Conservation (phyloP, 768 basidiomycete genomes). For the Trametopsis cervina region DNA sequence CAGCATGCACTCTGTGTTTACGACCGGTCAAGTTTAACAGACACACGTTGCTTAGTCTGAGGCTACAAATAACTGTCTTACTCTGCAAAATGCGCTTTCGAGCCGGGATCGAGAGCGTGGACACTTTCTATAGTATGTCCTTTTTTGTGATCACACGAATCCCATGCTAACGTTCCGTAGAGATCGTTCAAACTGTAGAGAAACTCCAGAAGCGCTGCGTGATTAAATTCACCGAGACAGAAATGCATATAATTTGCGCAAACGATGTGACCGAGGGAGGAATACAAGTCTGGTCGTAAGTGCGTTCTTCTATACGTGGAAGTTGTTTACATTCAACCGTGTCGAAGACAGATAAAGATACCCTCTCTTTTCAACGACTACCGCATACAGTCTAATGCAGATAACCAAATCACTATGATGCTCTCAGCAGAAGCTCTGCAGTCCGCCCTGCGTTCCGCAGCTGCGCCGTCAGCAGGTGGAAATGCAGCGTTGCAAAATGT, state of each 20-base stretch:
- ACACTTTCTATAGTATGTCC: slow-evolving; percentile 33
- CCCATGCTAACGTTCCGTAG: slow-evolving; percentile 28
- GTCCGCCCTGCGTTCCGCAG: slow-evolving; percentile 57
- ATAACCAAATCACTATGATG: slow-evolving; percentile 74
- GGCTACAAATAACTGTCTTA: background rate
- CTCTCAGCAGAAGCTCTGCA: slow-evolving; percentile 70
- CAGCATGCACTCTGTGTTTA: too few relatives aligned
- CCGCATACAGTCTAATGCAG: slow-evolving; percentile 80
- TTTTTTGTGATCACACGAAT: background rate
- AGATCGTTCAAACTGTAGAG: slow-evolving; percentile 74
- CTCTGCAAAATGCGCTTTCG: slow-evolving; percentile 48
- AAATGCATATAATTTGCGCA: slow-evolving; percentile 81
- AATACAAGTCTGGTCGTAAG: slow-evolving; percentile 81
- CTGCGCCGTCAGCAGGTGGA: slow-evolving; percentile 11
- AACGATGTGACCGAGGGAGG: slow-evolving; percentile 75
- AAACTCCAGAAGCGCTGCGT: slow-evolving; percentile 82
- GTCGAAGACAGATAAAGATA: slow-evolving; percentile 61
- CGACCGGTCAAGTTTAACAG: too few relatives aligned
- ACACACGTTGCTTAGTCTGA: background rate
- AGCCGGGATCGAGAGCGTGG: slow-evolving; percentile 50
- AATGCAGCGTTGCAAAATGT: slow-evolving; percentile 46
- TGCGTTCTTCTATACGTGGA: slow-evolving; percentile 28
- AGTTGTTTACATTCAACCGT: background rate
- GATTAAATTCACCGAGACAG: slow-evolving; percentile 67
- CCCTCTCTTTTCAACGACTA: slow-evolving; percentile 67